Conservation (phyloP, 768 basidiomycete species). For the Lanmaoa rubissima region DNA sequence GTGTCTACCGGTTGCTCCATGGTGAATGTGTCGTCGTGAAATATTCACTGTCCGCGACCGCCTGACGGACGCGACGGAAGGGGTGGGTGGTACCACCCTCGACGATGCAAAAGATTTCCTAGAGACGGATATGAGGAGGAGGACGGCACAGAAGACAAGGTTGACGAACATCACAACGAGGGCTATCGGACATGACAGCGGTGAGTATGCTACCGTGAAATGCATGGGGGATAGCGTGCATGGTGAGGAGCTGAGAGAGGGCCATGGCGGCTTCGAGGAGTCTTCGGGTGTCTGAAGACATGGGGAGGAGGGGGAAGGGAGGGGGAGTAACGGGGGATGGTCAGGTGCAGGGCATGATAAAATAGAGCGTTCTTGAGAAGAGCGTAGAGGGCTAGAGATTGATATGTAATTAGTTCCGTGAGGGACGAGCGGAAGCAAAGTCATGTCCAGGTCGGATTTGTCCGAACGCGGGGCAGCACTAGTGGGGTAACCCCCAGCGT, state of each 20-base stretch:
- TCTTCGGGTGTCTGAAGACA: constrained; percentile 66
- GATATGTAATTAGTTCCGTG: constrained; percentile 53
- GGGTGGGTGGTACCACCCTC: constrained; percentile 72
- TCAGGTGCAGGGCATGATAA: constrained; percentile 52
- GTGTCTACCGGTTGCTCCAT: constrained; percentile 78
- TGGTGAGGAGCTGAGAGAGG: constrained; percentile 63
- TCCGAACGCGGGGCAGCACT: constrained; percentile 23
- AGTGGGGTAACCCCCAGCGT: constrained; percentile 18
- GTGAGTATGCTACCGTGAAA: constrained; percentile 77
- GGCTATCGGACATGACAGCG: constrained; percentile 63
- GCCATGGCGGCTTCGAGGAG: constrained; percentile 75
- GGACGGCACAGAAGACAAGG: background rate
- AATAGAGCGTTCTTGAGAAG: constrained; percentile 40
- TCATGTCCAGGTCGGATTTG: constrained; percentile 20
- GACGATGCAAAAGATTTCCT: constrained; percentile 87
- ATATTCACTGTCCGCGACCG: constrained; percentile 59
- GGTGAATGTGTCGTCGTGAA: constrained; percentile 70
- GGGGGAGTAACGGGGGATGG: constrained; percentile 25
- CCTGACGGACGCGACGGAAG: constrained; percentile 79
- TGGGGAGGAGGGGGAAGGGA: constrained; percentile 28
- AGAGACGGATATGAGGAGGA: constrained; percentile 15
- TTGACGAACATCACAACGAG: constrained; percentile 60
- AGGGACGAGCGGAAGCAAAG: constrained; percentile 32
- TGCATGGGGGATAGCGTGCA: constrained; percentile 67
- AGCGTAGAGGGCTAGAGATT: constrained; percentile 36